phyloP scores from a whole-genome alignment of 441 rosid genomes.

The Populus hybrid region DNA sequence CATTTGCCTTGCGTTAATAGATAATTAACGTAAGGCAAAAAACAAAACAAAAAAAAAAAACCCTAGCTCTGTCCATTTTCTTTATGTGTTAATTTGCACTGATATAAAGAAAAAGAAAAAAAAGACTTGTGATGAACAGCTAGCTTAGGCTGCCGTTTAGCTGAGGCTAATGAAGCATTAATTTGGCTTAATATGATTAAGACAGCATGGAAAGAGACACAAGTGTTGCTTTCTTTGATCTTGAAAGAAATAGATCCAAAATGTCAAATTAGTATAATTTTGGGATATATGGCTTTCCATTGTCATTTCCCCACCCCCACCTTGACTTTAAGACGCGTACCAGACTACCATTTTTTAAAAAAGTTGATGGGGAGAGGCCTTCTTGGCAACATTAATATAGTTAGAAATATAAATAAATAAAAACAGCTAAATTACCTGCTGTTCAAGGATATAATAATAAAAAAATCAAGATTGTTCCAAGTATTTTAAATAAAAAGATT shows the following conservation, averaged over 20 bases:
- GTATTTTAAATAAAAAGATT: no score
- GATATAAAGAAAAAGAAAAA: no score
- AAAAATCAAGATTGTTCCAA: no score
- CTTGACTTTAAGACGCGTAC: constrained; percentile 4
- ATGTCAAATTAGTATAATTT: constrained; percentile 10
- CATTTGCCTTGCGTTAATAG: neutral
- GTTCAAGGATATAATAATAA: no score
- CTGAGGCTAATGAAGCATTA: neutral
- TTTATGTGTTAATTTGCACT: no score
- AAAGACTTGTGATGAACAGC: neutral
- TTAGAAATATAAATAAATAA: neutral
- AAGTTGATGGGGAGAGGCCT: constrained; percentile 3
- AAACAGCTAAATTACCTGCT: neutral
- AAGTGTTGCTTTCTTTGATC: constrained; percentile 27
- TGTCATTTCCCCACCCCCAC: constrained; percentile 20
- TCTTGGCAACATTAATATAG: neutral
- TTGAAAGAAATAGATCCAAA: neutral
- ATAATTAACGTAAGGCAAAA: no score
- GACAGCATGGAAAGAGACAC: constrained; percentile 23
- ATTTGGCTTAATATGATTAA: constrained; percentile 6
- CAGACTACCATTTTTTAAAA: neutral
- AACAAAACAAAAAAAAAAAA: no score
- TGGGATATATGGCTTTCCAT: constrained; percentile 22
- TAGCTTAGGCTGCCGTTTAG: constrained; percentile 5
- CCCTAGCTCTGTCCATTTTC: no score